Evolutionary conservation across 202 grass and related monocot species (phyloP).

Genomic region (Cymbopogon flexuosus): DNA sequence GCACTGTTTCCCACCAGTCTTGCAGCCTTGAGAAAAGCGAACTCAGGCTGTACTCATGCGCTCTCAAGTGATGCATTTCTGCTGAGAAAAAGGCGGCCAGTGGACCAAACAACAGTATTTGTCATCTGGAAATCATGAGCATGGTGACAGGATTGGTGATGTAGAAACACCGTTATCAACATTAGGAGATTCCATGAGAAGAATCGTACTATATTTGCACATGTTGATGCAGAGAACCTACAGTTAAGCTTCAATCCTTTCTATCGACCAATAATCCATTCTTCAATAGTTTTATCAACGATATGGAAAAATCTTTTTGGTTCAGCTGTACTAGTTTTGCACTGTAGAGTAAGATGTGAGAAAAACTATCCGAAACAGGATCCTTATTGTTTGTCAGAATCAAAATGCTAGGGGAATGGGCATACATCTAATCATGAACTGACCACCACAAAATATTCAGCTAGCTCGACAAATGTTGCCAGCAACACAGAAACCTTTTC

Average conservation of each 20-base stretch:
- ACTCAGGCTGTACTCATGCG: constrained; percentile 14
- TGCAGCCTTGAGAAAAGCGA: constrained; percentile 43
- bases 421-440: constrained; percentile 3
- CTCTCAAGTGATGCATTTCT: constrained; percentile 13
- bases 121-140: constrained; percentile 9
- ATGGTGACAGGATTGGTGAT: neutral
- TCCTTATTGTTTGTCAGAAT: neutral
- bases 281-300: too few species aligned
- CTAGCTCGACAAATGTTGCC: constrained; percentile 18
- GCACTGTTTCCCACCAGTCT: neutral
- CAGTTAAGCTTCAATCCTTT: neutral
- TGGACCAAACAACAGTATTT: neutral
- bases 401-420: neutral
- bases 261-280: too few species aligned
- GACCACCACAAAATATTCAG: constrained; percentile 18
- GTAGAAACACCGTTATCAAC: neutral
- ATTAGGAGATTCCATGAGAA: neutral
- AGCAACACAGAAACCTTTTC: neutral
- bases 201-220: neutral
- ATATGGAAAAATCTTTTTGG: neutral
- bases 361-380: neutral
- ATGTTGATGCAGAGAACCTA: neutral
- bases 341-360: neutral
- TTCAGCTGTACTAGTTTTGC: neutral
- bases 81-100: neutral